Evolutionary conservation across 116 monocot species (phyloP).

Genomic region (Posidonia oceanica): DNA sequence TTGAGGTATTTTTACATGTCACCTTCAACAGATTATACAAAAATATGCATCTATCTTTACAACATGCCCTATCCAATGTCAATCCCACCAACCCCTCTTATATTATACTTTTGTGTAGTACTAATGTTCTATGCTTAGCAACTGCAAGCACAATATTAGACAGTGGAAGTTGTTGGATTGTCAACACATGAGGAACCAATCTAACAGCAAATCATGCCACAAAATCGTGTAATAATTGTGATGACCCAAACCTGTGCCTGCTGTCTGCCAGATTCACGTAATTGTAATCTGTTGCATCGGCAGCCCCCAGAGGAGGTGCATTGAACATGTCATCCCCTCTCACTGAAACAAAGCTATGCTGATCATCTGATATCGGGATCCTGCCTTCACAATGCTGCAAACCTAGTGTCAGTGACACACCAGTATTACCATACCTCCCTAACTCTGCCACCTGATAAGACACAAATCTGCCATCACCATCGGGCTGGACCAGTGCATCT

Average conservation of each 20-base stretch:
- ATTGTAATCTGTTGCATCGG: slow-evolving; percentile 7
- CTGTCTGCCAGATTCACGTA: slow-evolving; percentile 10
- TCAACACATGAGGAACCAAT: background rate
- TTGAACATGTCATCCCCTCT: slow-evolving; percentile 36
- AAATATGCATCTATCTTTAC: slow-evolving; percentile 26
- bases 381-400: slow-evolving; percentile 39
- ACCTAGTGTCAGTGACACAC: slow-evolving; percentile 63
- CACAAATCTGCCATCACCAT: slow-evolving; percentile 31
- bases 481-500: slow-evolving; percentile 16
- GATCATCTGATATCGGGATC: slow-evolving; percentile 17
- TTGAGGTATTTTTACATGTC: slow-evolving; percentile 15
- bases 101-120: slow-evolving; percentile 14
- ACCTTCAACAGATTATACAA: slow-evolving; percentile 19
- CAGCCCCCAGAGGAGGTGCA: background rate
- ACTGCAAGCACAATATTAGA: slow-evolving; percentile 5
- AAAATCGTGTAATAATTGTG: slow-evolving; percentile 24
- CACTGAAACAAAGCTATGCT: slow-evolving; percentile 14
- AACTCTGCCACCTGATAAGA: slow-evolving; percentile 48
- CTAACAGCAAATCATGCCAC: slow-evolving; percentile 16
- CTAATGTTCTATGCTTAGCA: slow-evolving; percentile 11
- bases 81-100: slow-evolving; percentile 10
- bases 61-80: slow-evolving; percentile 5
- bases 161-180: background rate
- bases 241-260: slow-evolving; percentile 12
- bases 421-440: slow-evolving; percentile 23